These are phyloP conservation scores for Paramecium tetraurelia DNA, from an alignment of 73 alveolate genomes.

Conservation along the genomic window DNA sequence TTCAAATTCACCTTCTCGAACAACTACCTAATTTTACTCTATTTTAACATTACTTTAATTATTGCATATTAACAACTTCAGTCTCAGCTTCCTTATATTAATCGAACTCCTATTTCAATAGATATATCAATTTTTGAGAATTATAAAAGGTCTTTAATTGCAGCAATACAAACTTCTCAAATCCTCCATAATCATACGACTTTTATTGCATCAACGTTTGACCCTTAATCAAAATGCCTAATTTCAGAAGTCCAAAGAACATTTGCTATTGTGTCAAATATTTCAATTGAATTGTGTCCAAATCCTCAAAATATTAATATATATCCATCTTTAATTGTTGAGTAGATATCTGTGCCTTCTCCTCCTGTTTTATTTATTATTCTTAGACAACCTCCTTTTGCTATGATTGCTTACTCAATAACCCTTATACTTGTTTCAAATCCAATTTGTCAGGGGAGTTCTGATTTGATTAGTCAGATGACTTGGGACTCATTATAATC, in stretches of 20 bases:
- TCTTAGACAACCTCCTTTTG: background rate
- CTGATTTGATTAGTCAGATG: background rate
- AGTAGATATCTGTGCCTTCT: background rate
- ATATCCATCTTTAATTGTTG: background rate
- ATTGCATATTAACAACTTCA: background rate
- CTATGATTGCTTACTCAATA: background rate
- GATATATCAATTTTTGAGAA: background rate
- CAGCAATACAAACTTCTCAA: background rate
- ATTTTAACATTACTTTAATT: background rate
- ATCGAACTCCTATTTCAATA: background rate
- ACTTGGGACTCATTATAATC: background rate
- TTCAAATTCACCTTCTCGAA: background rate
- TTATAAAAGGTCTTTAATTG: background rate
- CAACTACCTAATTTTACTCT: background rate
- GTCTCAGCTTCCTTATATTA: background rate
- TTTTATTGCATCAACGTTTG: background rate
- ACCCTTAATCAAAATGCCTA: background rate
- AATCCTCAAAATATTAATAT: background rate
- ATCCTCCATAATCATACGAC: background rate
- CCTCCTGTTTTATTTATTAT: background rate
- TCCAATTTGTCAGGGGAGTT: background rate
- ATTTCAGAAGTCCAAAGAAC: background rate
- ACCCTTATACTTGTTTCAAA: background rate
- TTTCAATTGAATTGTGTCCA: background rate
- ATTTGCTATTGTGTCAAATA: background rate